Evolutionary conservation across 768 basidiomycete genomes (phyloP), one percentile per base, ranked within the genome.

Genomic region (Leccinum imitatum): DNA sequence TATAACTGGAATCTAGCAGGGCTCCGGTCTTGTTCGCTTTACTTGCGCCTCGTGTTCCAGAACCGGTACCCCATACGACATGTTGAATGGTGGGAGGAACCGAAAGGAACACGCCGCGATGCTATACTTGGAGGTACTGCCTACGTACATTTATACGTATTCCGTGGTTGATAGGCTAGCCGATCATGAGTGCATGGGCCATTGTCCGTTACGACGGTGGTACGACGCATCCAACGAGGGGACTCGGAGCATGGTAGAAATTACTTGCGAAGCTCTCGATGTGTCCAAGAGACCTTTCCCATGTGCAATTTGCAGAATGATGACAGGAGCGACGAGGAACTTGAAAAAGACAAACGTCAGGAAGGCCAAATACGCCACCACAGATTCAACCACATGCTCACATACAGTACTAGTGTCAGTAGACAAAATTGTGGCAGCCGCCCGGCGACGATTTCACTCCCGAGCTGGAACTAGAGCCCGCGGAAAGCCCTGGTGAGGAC

Each of bases 401-500:
- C 31, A 31, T 31, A 31, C 31, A n/a, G n/a, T n/a, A n/a, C n/a
- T n/a, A 31, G 10, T 31, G 31, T 31, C 31, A n/a, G n/a, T n/a
- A n/a, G n/a, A n/a, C n/a, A n/a, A n/a, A n/a, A n/a, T n/a, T n/a
- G n/a, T n/a, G n/a, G n/a, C n/a, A n/a, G n/a, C n/a, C n/a, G n/a
- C n/a, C n/a, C n/a, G n/a, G n/a, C n/a, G n/a, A n/a, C n/a, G n/a
- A n/a, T 33, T 8, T 25, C 3, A 17, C 41, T 19, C 67, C 60
- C 8, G 58, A 56, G 1, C 53, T 37, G 6, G 7, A 44, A 15
- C 53, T 23, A 0, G 41, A 54, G 30, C 39, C 30, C 17, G 68
- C 60, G 7, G 62, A 31, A 13, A 59, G 41, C 2, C 64, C 57
- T 2, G 65, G 56, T 7, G 67, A 46, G 14, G 74, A 47, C 6